phyloP scores from a whole-genome alignment of 2,329 filamentous ascomycete species.

The Penicillium sclerotiorum region DNA sequence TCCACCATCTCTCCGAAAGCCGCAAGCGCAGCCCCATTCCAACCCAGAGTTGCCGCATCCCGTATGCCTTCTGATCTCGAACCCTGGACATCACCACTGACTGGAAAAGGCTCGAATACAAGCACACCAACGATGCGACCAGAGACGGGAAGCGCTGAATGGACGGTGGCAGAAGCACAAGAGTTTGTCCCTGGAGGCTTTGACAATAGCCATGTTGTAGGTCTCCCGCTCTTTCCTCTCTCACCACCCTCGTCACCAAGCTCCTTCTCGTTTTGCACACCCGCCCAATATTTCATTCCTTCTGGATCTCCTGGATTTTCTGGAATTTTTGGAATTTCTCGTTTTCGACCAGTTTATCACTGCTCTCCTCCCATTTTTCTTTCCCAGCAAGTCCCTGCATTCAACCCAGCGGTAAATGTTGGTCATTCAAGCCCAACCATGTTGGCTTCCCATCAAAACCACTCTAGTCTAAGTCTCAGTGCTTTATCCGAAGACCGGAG shows the following conservation, averaged over 20 bases:
- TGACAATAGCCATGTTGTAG: slow-evolving; percentile 53
- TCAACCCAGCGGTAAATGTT: too few relatives aligned
- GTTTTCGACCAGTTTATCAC: too few relatives aligned
- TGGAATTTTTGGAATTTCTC: background rate
- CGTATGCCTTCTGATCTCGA: slow-evolving; percentile 32
- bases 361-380: background rate
- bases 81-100: slow-evolving; percentile 23
- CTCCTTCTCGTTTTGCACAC: slow-evolving; percentile 15
- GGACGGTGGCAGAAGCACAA: slow-evolving; percentile 48
- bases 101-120: slow-evolving; percentile 42
- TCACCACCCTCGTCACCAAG: too few relatives aligned
- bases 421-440: background rate
- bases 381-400: too few relatives aligned
- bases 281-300: background rate
- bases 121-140: slow-evolving; percentile 46
- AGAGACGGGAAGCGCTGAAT: slow-evolving; percentile 46
- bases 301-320: background rate
- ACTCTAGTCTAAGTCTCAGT: slow-evolving; percentile 23
- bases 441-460: slow-evolving; percentile 9
- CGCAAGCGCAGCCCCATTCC: slow-evolving; percentile 73
- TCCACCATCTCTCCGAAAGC: slow-evolving; percentile 82
- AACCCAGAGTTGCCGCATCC: slow-evolving; percentile 45
- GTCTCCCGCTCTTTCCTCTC: too few relatives aligned
- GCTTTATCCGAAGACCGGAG: slow-evolving; percentile 27
- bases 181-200: slow-evolving; percentile 60